A percentile compares a stretch with the other conserved stretches of the same genome.
phyloP scores from a whole-genome alignment of 805 yeast species.

The Candida rishiriensis region DNA sequence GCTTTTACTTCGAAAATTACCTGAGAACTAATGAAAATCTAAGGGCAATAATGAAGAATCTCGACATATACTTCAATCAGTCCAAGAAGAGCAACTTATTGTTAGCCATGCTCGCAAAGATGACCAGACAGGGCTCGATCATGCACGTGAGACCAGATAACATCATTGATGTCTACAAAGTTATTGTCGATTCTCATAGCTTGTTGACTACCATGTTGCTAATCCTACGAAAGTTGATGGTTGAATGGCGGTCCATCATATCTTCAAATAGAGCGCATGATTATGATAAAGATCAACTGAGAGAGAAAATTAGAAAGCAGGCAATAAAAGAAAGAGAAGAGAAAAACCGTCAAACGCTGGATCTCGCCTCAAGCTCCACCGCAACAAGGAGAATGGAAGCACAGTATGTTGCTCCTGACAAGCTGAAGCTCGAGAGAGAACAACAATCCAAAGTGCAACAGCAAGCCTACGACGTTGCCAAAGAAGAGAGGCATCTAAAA shows the following conservation, averaged over 20 bases:
- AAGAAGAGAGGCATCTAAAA: slow-evolving; percentile 18
- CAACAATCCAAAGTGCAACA: slow-evolving; percentile 22
- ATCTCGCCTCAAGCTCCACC: slow-evolving; percentile 3
- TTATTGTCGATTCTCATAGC: slow-evolving; percentile 36
- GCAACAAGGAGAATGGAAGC: slow-evolving; percentile 18
- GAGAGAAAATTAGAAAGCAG: slow-evolving; percentile 22
- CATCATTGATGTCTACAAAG: slow-evolving; percentile 37
- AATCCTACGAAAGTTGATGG: slow-evolving; percentile 35
- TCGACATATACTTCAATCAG: slow-evolving; percentile 29
- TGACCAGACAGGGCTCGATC: slow-evolving; percentile 37
- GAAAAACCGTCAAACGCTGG: slow-evolving; percentile 7
- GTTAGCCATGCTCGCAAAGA: slow-evolving; percentile 43
- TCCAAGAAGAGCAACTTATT: slow-evolving; percentile 46
- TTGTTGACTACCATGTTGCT: slow-evolving; percentile 26
- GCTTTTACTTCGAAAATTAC: slow-evolving; percentile 39
- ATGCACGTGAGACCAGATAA: slow-evolving; percentile 33
- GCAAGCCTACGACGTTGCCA: slow-evolving; percentile 21
- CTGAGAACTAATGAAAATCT: slow-evolving; percentile 22
- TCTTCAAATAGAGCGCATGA: slow-evolving; percentile 34
- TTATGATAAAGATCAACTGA: slow-evolving; percentile 33
- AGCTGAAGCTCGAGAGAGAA: slow-evolving; percentile 21
- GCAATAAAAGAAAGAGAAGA: slow-evolving; percentile 19
- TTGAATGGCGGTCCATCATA: slow-evolving; percentile 33
- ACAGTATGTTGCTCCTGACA: slow-evolving; percentile 22
- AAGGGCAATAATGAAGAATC: slow-evolving; percentile 19